Evolutionary conservation across 2,329 filamentous ascomycete genomes (phyloP), one percentile per base, ranked within the genome.

Genomic region (Exophiala bonariae): DNA sequence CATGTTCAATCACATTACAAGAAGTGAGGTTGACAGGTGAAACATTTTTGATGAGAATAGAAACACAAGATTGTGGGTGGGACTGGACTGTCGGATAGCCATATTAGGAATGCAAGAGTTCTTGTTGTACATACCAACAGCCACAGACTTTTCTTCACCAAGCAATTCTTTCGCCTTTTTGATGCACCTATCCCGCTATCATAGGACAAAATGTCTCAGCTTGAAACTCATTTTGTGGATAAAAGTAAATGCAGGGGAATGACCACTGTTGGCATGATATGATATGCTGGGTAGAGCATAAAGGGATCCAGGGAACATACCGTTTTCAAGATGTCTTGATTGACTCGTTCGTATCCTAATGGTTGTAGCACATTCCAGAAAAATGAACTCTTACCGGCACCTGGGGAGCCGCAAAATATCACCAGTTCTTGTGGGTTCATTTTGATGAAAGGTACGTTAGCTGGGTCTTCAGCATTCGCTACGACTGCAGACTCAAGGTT

Each of bases 331-430:
- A 78, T 80, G 66, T 97, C 93, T 70, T 97, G 93, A 60, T 97
- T 99, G 22, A 96, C 81, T 38, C 93, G 81, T 63, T 82, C 80
- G 64, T 95, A 97, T 3, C 84, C 87, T 20, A 93, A 69, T 18
- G 87, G 86, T 63, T 90, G 77, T 28, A 97, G 72, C 55, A 87
- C 73, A 52, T 79, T 83, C 82, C 85, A 89, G 69, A 86, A 96
- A 61, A 93, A 96, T 0, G 89, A 92, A 31, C 89, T 95, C 68
- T 99, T 97, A 14, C 93, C 93, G 2, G 89, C 83, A 1, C 88
- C 91, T 0, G 93, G 93, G 38, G 87, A 89, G 1, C 93, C 93
- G 61, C 88, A 92, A 64, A 95, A 89, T 6, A 97, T 68, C 18
- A 97, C 80, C 11, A 97, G 73, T 45, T 96, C 91, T 55, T 82